Base-by-base conservation (phyloP, 306 rosid genomes). In the Vigna trinervia region DNA sequence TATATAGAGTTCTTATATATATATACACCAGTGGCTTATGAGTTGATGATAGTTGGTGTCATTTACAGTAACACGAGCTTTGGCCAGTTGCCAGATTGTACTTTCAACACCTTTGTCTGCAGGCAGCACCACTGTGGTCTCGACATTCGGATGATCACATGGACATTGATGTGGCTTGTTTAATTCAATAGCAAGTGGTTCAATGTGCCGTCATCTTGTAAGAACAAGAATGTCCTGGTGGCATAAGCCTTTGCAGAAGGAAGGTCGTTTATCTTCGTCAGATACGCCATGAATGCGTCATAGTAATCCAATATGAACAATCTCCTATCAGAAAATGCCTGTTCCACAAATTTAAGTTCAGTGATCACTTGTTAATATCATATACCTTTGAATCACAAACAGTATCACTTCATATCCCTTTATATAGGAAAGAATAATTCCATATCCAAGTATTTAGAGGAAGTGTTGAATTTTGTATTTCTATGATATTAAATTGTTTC, bases 11-110 rank as follows among this genome's bases (percentile, higher is more conserved):
- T 69, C 46, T 3, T 82, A 89, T 8, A 41, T 41, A 41, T 41
- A 17, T 17, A 17, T 17, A 17, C 19, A 46, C 93, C 92, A 90
- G 68, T 86, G 92, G 53, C 94, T 92, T 70, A 91, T 56, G 12
- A 89, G 91, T 45, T 91, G 92, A 85, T 91, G 97, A 50, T 78
- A 66, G 53, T 94, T 78, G 0, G 93, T 89, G 72, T 93, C 94
- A 66, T 87, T 86, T 12, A 90, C 94, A 15, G 80, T 78, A 5
- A 78, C 97, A 73, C 89, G 84, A 75, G 92, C 92, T 70, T 89
- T 91, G 6, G 97, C 94, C 73, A 91, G 76, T 15, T 80, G 88
- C 97, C 97, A 91, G 70, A 88, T 73, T 48, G 78, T 59, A 8
- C 81, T 82, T 22, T 89, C 90, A 5, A 76, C 93, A 45, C 94